Evolutionary conservation across 768 basidiomycete species (phyloP).

Genomic region (Mycena leptocephala): DNA sequence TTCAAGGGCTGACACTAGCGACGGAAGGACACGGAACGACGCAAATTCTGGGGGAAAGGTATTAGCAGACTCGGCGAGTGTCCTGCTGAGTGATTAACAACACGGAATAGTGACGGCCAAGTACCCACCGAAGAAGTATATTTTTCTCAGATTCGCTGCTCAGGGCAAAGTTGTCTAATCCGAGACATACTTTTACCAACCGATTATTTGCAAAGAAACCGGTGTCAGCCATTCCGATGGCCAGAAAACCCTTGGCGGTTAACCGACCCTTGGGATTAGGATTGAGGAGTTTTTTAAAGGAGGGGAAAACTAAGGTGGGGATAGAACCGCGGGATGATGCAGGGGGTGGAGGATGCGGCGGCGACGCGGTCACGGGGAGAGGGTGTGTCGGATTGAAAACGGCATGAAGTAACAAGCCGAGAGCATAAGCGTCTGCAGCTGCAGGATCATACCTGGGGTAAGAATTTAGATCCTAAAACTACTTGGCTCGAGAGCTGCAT

Average conservation of each 20-base stretch:
- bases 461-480: background rate
- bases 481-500: conserved; percentile 37
- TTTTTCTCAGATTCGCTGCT: conserved; percentile 87
- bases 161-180: conserved; percentile 89
- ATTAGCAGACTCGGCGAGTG: conserved; percentile 83
- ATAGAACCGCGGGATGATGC: conserved; percentile 85
- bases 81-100: conserved; percentile 57
- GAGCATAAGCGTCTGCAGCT: conserved; percentile 88
- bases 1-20: conserved; percentile 84
- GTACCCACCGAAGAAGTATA: conserved; percentile 73
- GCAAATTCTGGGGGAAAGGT: conserved; percentile 92
- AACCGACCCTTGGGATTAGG: conserved; percentile 89
- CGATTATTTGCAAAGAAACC: conserved; percentile 91
- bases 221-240: conserved; percentile 82
- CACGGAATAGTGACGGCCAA: background rate
- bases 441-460: conserved; percentile 64
- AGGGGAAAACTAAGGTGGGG: conserved; percentile 81
- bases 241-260: conserved; percentile 83
- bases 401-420: conserved; percentile 88
- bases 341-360: conserved; percentile 85
- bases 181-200: conserved; percentile 87
- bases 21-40: conserved; percentile 89
- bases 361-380: conserved; percentile 75
- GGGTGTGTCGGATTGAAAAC: conserved; percentile 92
- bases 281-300: conserved; percentile 91